Conservation (phyloP, 2,329 filamentous ascomycete species). For the Botrytis aclada region DNA sequence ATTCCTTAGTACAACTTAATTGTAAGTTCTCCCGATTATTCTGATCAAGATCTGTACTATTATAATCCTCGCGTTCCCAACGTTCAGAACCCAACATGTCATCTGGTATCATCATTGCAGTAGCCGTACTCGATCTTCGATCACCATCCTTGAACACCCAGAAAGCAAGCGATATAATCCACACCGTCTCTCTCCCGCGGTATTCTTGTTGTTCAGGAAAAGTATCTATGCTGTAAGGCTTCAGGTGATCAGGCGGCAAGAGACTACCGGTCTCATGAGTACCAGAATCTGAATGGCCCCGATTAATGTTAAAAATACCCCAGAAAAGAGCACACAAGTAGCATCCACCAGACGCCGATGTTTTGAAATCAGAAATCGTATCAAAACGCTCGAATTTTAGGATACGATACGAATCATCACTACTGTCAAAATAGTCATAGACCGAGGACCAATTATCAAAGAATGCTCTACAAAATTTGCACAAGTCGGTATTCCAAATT, state of each 20-base stretch:
- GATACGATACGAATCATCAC: accelerated
- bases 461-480: neutral
- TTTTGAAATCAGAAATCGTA: neutral
- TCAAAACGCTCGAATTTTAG: neutral
- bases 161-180: neutral
- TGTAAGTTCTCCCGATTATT: accelerated
- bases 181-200: no score
- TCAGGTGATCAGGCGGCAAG: neutral
- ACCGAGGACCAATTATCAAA: neutral
- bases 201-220: no score
- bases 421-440: neutral
- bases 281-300: neutral
- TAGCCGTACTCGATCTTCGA: accelerated
- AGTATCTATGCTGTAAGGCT: no score
- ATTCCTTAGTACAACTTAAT: neutral
- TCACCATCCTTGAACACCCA: accelerated
- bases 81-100: accelerated
- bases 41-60: neutral
- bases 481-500: neutral
- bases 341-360: neutral
- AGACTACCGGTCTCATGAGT: accelerated
- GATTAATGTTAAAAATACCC: neutral
- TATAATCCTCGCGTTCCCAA: neutral
- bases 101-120: neutral
- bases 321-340: neutral